Conservation (phyloP, 257 asterid species). For the Nicotiana attenuata region DNA sequence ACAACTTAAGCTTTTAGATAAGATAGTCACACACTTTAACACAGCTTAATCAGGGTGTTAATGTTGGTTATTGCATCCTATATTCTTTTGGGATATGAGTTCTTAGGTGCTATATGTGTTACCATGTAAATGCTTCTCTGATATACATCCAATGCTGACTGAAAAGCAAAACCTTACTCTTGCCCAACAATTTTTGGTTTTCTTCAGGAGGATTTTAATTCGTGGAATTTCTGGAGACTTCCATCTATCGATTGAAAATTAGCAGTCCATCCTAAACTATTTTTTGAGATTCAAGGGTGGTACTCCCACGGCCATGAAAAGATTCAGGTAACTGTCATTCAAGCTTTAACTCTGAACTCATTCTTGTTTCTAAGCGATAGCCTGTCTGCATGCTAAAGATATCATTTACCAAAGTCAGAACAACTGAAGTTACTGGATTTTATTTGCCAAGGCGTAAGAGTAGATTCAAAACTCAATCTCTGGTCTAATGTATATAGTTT, state of each 20-base stretch:
- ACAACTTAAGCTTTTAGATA: too few relatives aligned
- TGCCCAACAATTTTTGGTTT: background rate
- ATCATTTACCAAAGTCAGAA: too few relatives aligned
- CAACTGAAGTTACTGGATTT: background rate
- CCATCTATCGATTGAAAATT: conserved; percentile 32
- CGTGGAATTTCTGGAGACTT: conserved; percentile 73
- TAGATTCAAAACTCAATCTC: background rate
- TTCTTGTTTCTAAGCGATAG: too few relatives aligned
- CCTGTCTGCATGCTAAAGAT: too few relatives aligned
- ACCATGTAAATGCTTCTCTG: background rate
- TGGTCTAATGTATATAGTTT: background rate
- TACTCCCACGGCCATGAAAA: background rate
- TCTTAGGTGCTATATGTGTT: background rate
- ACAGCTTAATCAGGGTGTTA: background rate
- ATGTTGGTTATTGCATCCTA: background rate
- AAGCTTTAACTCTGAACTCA: background rate
- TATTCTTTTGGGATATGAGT: too few relatives aligned
- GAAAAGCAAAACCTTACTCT: background rate
- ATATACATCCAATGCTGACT: background rate
- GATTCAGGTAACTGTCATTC: background rate
- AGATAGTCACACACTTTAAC: too few relatives aligned
- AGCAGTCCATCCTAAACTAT: background rate
- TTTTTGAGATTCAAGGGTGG: conserved; percentile 2
- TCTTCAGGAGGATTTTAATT: conserved; percentile 64
- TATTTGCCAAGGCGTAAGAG: background rate